phyloP scores from a whole-genome alignment of 2,329 filamentous ascomycete species.

The Pseudogymnoascus sp. region DNA sequence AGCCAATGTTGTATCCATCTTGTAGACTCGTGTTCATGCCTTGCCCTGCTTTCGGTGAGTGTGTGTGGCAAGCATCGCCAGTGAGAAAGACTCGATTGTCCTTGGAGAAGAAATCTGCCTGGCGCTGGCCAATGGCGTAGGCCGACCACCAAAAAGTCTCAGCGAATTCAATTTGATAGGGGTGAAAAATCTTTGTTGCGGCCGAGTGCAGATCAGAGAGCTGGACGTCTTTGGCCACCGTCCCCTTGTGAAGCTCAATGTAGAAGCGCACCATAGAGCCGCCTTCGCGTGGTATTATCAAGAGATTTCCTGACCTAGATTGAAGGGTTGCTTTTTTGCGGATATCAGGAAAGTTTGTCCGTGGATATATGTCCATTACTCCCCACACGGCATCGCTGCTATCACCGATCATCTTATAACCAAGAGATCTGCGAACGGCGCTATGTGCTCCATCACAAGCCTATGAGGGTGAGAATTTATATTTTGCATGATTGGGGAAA shows the following conservation, averaged over 20 bases:
- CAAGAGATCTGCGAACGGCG: conserved; percentile 38
- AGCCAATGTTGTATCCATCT: conserved; percentile 54
- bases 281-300: conserved; percentile 55
- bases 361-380: conserved; percentile 44
- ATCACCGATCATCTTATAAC: conserved; percentile 52
- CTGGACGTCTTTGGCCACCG: conserved; percentile 45
- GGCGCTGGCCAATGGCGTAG: conserved; percentile 49
- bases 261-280: conserved; percentile 52
- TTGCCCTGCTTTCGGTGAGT: conserved; percentile 56
- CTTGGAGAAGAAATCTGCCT: conserved; percentile 50
- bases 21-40: conserved; percentile 51
- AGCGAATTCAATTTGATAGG: conserved; percentile 20
- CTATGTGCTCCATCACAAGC: conserved; percentile 42
- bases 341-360: conserved; percentile 54
- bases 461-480: not conserved
- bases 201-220: conserved; percentile 46
- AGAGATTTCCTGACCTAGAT: conserved; percentile 44
- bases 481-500: conserved; percentile 20
- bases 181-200: conserved; percentile 32
- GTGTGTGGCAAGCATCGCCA: conserved; percentile 51
- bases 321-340: conserved; percentile 48
- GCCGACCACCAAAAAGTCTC: conserved; percentile 45
- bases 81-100: conserved; percentile 45
- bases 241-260: conserved; percentile 46
- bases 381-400: conserved; percentile 49